Evolutionary conservation across 148 eudicot species (phyloP).

Genomic region (Camellia japonica): DNA sequence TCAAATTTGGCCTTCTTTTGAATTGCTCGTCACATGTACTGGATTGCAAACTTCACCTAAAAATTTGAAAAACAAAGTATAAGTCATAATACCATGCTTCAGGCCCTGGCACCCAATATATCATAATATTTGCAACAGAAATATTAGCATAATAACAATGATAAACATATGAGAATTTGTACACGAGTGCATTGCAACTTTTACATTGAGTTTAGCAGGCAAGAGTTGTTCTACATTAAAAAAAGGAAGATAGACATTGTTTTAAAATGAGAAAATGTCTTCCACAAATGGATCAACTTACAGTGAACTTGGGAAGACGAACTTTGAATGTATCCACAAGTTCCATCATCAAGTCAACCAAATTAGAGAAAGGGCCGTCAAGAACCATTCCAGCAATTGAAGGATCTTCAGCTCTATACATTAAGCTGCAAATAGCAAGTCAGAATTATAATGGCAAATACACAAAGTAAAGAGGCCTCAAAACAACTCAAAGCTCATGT

Average conservation of each 20-base stretch:
- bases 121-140: neutral
- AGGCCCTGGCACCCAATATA: neutral
- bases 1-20: slow-evolving; percentile 94
- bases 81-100: neutral
- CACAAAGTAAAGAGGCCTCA: neutral
- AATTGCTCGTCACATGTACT: slow-evolving; percentile 91
- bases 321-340: slow-evolving; percentile 95
- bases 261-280: neutral
- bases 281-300: slow-evolving; percentile 34
- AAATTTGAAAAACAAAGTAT: slow-evolving; percentile 1
- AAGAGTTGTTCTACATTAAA: slow-evolving; percentile 3
- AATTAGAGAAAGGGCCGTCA: slow-evolving; percentile 95
- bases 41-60: slow-evolving; percentile 96
- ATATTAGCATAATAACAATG: neutral
- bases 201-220: neutral
- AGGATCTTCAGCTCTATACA: slow-evolving; percentile 99
- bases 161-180: neutral
- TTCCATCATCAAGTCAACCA: slow-evolving; percentile 99
- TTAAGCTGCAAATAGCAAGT: slow-evolving; percentile 55
- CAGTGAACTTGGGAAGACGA: slow-evolving; percentile 92
- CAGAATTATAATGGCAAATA: neutral
- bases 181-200: neutral
- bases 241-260: neutral
- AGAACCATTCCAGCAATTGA: slow-evolving; percentile 99
- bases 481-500: neutral